These are phyloP conservation scores for Taphrina flavorubra DNA, from an alignment of 1,139 yeast genomes.

Conservation along the genomic window DNA sequence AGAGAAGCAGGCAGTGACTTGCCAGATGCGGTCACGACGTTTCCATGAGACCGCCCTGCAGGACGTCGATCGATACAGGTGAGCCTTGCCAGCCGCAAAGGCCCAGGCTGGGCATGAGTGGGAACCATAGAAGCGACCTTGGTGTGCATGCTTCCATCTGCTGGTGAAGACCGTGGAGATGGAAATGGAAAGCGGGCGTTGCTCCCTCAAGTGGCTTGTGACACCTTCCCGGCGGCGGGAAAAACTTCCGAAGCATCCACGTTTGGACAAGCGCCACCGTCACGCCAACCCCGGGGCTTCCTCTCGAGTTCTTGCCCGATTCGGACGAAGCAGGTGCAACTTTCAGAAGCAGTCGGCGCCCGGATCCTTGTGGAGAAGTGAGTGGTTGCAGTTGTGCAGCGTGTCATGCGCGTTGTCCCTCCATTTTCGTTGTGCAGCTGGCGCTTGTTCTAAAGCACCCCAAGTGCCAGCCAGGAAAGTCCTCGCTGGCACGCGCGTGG, in stretches of 20 bases:
- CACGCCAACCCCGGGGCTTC: slow-evolving; percentile 5
- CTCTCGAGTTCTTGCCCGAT: background rate
- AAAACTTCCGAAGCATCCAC: slow-evolving; percentile 5
- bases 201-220: background rate
- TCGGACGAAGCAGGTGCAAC: no score
- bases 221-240: background rate
- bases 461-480: background rate
- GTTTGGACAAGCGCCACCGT: slow-evolving; percentile 14
- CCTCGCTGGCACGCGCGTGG: background rate
- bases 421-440: background rate
- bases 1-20: background rate
- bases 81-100: no score
- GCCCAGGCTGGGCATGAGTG: no score
- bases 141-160: no score
- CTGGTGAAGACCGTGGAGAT: no score
- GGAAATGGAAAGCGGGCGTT: background rate
- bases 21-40: slow-evolving; percentile 13
- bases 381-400: background rate
- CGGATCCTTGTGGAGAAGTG: background rate
- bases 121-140: no score
- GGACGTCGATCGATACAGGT: slow-evolving; percentile 5
- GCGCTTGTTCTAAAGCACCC: slow-evolving; percentile 2
- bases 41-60: slow-evolving; percentile 3
- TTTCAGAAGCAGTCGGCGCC: background rate
- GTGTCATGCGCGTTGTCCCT: slow-evolving; percentile 3